Evolutionary conservation across 257 asterid species (phyloP).

Genomic region (Paraleonurus japonicus): DNA sequence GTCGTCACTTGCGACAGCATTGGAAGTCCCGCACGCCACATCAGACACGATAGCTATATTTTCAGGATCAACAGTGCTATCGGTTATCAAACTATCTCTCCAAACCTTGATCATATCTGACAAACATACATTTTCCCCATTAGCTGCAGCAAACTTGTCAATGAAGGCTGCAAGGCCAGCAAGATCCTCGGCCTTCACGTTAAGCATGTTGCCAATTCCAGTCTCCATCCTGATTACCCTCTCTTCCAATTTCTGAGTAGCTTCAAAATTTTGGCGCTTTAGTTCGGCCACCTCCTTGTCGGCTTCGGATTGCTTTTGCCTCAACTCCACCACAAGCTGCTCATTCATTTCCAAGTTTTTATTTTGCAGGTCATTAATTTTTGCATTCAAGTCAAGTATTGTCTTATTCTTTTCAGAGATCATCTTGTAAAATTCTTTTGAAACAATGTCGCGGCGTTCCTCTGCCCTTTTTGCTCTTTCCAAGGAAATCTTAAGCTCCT

Average conservation of each 20-base stretch:
- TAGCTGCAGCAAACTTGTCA: not conserved
- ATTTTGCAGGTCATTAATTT: not conserved
- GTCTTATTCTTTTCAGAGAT: not conserved
- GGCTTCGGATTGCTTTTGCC: not conserved
- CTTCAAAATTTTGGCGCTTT: not conserved
- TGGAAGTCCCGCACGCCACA: not conserved
- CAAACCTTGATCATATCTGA: not conserved
- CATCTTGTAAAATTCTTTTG: no score
- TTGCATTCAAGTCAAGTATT: not conserved
- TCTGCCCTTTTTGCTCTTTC: no score
- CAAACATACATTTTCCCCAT: not conserved
- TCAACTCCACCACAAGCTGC: not conserved
- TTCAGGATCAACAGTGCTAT: not conserved
- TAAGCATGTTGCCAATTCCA: not conserved
- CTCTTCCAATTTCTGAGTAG: not conserved
- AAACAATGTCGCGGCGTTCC: no score
- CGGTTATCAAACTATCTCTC: not conserved
- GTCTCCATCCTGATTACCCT: no score
- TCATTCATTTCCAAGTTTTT: not conserved
- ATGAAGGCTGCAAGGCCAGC: not conserved
- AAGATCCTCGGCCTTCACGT: not conserved
- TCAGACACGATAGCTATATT: no score
- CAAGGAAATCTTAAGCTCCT: no score
- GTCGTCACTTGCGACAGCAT: not conserved
- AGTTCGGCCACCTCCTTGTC: not conserved